phyloP scores from a whole-genome alignment of 345 rosid species.

The Rhizophora mangle region DNA sequence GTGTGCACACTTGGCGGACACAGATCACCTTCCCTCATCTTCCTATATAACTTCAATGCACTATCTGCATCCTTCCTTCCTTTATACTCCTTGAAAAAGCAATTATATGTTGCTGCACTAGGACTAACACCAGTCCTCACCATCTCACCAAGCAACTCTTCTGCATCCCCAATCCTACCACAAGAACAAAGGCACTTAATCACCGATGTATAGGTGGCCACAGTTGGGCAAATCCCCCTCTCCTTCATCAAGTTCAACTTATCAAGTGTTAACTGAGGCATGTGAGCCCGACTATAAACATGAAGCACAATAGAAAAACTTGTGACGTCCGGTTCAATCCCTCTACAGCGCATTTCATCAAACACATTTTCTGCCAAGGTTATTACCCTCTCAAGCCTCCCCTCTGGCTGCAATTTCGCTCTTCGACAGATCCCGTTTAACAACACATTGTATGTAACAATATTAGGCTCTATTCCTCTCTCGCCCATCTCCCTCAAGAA shows the following conservation, averaged over 20 bases:
- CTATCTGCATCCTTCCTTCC: conserved; percentile 67
- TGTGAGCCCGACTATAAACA: conserved; percentile 78
- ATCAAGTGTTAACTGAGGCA: conserved; percentile 64
- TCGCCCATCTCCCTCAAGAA: conserved; percentile 69
- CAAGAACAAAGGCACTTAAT: conserved; percentile 82
- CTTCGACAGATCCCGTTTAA: conserved; percentile 79
- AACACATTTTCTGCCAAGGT: conserved; percentile 67
- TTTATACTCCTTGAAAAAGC: conserved; percentile 81
- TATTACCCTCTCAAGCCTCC: conserved; percentile 59
- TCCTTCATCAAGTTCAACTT: conserved; percentile 68
- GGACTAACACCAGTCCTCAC: conserved; percentile 55
- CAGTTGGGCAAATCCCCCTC: conserved; percentile 56
- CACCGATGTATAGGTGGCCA: conserved; percentile 67
- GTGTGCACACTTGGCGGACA: conserved; percentile 50
- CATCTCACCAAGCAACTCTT: conserved; percentile 69
- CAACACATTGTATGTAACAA: conserved; percentile 66
- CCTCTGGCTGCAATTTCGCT: conserved; percentile 68
- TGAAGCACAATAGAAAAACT: conserved; percentile 76
- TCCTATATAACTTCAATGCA: conserved; percentile 66
- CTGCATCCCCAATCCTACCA: conserved; percentile 61
- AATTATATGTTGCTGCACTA: conserved; percentile 62
- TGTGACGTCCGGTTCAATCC: conserved; percentile 77
- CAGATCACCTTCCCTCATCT: conserved; percentile 50
- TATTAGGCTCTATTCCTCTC: conserved; percentile 49
- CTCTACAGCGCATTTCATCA: conserved; percentile 71